Evolutionary conservation across 106 monocot species (phyloP).

Genomic region (Phalaenopsis aphrodite): DNA sequence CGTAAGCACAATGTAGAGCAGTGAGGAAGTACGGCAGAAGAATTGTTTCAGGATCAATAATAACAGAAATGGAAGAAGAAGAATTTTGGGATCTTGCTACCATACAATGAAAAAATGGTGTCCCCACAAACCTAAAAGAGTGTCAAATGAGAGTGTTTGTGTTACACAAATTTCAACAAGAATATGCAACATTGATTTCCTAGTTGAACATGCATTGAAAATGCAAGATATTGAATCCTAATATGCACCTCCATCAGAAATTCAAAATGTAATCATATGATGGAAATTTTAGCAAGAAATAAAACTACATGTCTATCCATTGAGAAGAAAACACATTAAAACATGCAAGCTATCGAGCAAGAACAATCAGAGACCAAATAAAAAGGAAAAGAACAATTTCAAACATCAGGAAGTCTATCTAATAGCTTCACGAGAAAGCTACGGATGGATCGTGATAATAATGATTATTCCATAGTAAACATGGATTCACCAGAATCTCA

Average conservation of each 20-base stretch:
- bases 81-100: conserved; percentile 59
- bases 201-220: background rate
- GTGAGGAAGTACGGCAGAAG: conserved; percentile 56
- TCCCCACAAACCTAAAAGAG: conserved; percentile 66
- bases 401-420: background rate
- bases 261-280: background rate
- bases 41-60: conserved; percentile 77
- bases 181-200: background rate
- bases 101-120: conserved; percentile 91
- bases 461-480: background rate
- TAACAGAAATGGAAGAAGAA: conserved; percentile 58
- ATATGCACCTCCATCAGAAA: background rate
- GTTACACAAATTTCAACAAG: background rate
- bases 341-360: background rate
- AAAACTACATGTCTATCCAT: background rate
- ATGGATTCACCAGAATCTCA: background rate
- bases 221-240: background rate
- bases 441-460: background rate
- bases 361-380: background rate
- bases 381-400: background rate
- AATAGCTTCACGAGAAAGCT: background rate
- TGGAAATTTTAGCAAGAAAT: background rate
- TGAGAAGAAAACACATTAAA: background rate
- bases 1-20: conserved; percentile 36
- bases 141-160: conserved; percentile 2